Evolutionary conservation across 768 basidiomycete species (phyloP).

Genomic region (Mycena galopus): DNA sequence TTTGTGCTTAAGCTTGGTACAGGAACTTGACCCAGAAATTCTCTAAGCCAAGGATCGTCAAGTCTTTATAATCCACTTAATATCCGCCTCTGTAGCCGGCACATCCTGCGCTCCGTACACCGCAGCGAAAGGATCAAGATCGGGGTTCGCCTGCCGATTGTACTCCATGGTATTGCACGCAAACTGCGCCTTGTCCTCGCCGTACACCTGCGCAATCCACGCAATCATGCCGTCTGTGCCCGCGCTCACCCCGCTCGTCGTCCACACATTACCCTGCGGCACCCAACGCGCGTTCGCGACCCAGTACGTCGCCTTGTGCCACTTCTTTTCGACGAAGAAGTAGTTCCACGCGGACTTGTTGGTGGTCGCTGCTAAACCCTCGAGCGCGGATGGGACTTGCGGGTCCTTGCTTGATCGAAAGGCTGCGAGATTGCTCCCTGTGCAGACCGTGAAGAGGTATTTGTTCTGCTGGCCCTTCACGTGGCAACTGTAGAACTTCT

Average conservation of each 20-base stretch:
- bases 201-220: slow-evolving; percentile 26
- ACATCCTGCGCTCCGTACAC: slow-evolving; percentile 26
- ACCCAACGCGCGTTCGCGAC: slow-evolving; percentile 25
- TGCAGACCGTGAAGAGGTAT: slow-evolving; percentile 24
- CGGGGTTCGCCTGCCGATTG: slow-evolving; percentile 18
- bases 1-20: too few species aligned
- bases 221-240: slow-evolving; percentile 27
- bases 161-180: slow-evolving; percentile 22
- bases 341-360: slow-evolving; percentile 26
- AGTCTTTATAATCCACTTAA: slow-evolving; percentile 23
- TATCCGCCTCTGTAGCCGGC: slow-evolving; percentile 23
- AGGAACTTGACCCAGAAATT: too few species aligned
- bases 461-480: slow-evolving; percentile 4
- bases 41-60: slow-evolving; percentile 7
- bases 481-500: slow-evolving; percentile 11
- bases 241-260: slow-evolving; percentile 26
- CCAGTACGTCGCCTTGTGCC: slow-evolving; percentile 20
- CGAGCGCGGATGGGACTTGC: slow-evolving; percentile 8
- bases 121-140: slow-evolving; percentile 22
- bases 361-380: slow-evolving; percentile 20
- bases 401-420: slow-evolving; percentile 3
- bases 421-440: slow-evolving; percentile 18
- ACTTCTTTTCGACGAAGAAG: slow-evolving; percentile 7
- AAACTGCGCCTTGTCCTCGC: slow-evolving; percentile 22
- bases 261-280: slow-evolving; percentile 25